A percentile compares a stretch with the other conserved stretches of the same genome.
phyloP scores from a whole-genome alignment of 345 rosid species.

The Acer saccharum region DNA sequence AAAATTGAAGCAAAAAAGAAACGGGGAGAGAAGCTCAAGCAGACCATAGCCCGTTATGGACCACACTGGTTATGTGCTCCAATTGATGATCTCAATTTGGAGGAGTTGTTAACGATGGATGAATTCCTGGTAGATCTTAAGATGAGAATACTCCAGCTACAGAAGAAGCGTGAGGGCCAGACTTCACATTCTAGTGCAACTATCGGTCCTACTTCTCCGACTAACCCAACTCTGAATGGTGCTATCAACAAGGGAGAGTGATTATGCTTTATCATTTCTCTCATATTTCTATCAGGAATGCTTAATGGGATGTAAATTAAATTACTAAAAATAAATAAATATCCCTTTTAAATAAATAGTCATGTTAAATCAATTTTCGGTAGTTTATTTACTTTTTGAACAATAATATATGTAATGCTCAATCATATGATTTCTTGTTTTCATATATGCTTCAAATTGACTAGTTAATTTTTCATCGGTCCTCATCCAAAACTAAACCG shows the following conservation, averaged over 20 bases:
- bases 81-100: conserved; percentile 14
- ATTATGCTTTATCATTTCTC: neutral
- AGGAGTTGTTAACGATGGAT: neutral
- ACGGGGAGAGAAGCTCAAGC: neutral
- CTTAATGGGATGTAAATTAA: too few species aligned
- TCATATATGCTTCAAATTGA: neutral
- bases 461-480: too few species aligned
- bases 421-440: neutral
- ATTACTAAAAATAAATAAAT: too few species aligned
- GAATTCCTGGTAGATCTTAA: neutral
- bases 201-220: neutral
- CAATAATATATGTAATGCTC: neutral
- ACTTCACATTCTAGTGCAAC: neutral
- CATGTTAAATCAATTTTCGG: too few species aligned
- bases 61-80: neutral
- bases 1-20: conserved; percentile 16
- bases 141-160: neutral
- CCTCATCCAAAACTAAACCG: too few species aligned
- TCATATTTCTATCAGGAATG: too few species aligned
- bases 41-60: neutral
- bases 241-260: neutral
- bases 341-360: too few species aligned
- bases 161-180: neutral
- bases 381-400: neutral
- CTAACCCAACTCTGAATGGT: neutral